Evolutionary conservation across 2,329 filamentous ascomycete genomes (phyloP), one percentile per base, ranked within the genome.

Genomic region (Pseudogymnoascus sp.): DNA sequence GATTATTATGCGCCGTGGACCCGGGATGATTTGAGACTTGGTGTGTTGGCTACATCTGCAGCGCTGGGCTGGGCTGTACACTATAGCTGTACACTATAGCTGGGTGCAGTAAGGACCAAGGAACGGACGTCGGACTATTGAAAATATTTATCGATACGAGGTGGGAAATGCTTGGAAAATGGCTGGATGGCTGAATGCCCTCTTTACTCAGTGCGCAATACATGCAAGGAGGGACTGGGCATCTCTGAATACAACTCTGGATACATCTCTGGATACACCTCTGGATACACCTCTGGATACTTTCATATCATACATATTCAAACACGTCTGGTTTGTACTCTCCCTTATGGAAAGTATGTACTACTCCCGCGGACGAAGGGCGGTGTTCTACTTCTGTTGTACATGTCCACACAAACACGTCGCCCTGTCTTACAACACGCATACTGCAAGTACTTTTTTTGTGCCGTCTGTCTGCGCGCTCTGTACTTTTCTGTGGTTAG

Each of bases 101-200:
- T 50, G 43, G n/a, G 43, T 50, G 43, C 43, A 50, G 43, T 16
- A 50, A 50, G 22, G 18, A 25, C 43, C 43, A 50, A 50, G 43
- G n/a, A 50, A 7, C n/a, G 25, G 18, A 7, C n/a, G 25, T 30
- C 43, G 25, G 25, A 50, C 43, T 50, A 50, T 50, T 50, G 43
- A 50, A 50, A 50, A 11, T 22, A 22, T 50, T 50, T 30, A 50
- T 50, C 43, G 25, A 50, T 50, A 50, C 43, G 43, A 50, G 43
- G 43, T 3, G 41, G 12, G 14, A 47, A n/a, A 22, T 22, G 20
- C 20, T 22, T 22, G 20, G 20, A 4, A 22, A 22, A 22, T 22
- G 20, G 20, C 20, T 22, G 20, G 43, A 9, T 30, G 43, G 25
- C 43, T 30, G 22, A 16, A 16, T 50, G 25, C 30, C 30, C 14